Evolutionary conservation across 2,329 filamentous ascomycete species (phyloP).

Genomic region (Microsporum audouinii): DNA sequence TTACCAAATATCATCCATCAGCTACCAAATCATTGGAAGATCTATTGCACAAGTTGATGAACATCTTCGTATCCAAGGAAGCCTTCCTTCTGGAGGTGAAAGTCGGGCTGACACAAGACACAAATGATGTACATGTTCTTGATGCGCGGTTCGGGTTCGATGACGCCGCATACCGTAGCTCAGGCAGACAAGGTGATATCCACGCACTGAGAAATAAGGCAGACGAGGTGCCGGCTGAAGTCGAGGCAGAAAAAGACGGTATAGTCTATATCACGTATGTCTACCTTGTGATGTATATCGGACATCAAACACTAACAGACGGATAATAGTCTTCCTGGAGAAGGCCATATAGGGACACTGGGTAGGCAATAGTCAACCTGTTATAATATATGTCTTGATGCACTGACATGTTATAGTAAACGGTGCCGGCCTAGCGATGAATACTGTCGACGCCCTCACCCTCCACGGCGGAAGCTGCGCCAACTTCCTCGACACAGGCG

Average conservation of each 20-base stretch:
- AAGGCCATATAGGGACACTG: slow-evolving; percentile 62
- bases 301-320: neutral
- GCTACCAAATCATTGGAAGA: slow-evolving; percentile 36
- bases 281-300: neutral
- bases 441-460: slow-evolving; percentile 69
- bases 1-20: slow-evolving; percentile 23
- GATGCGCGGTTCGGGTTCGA: slow-evolving; percentile 54
- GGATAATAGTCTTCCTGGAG: slow-evolving; percentile 18
- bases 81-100: slow-evolving; percentile 49
- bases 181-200: slow-evolving; percentile 49
- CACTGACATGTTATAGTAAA: slow-evolving; percentile 49
- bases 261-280: slow-evolving; percentile 64
- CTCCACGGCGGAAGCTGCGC: slow-evolving; percentile 56
- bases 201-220: slow-evolving; percentile 45
- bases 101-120: slow-evolving; percentile 31
- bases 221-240: slow-evolving; percentile 45
- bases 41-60: slow-evolving; percentile 45
- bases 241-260: slow-evolving; percentile 55
- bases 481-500: slow-evolving; percentile 84
- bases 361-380: slow-evolving; percentile 21
- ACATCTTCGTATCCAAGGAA: slow-evolving; percentile 53
- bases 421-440: slow-evolving; percentile 82
- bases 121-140: slow-evolving; percentile 36
- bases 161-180: slow-evolving; percentile 55
- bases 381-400: neutral